These are phyloP conservation scores for Teunomyces kruisii DNA, from an alignment of 805 yeast species.

Conservation along the genomic window DNA sequence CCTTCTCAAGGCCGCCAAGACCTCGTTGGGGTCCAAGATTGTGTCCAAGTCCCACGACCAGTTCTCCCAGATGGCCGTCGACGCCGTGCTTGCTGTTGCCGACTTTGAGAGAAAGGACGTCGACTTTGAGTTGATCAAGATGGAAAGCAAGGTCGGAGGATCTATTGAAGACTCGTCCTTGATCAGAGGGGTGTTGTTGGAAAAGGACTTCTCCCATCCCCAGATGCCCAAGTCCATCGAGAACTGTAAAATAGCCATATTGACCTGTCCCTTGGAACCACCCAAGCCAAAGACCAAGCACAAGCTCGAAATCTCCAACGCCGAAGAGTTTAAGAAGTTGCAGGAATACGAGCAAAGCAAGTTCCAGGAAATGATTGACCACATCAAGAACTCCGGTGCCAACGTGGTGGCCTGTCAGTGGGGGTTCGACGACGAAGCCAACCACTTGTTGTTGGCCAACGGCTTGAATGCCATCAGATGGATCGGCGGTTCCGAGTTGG, in stretches of 20 bases:
- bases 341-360: slow-evolving; percentile 91
- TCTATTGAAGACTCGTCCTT: slow-evolving; percentile 80
- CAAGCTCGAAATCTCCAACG: slow-evolving; percentile 88
- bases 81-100: slow-evolving; percentile 88
- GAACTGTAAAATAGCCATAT: slow-evolving; percentile 87
- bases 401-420: slow-evolving; percentile 97
- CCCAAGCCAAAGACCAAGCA: slow-evolving; percentile 99
- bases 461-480: slow-evolving; percentile 95
- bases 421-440: slow-evolving; percentile 99
- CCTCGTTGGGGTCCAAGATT: slow-evolving; percentile 92
- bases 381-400: slow-evolving; percentile 88
- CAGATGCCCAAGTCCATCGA: slow-evolving; percentile 87
- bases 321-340: slow-evolving; percentile 87
- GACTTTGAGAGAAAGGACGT: slow-evolving; percentile 92
- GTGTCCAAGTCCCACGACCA: slow-evolving; percentile 91
- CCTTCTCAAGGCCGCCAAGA: slow-evolving; percentile 86
- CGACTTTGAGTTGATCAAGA: slow-evolving; percentile 92
- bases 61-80: slow-evolving; percentile 96
- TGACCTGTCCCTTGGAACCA: slow-evolving; percentile 99
- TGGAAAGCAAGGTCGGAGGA: slow-evolving; percentile 96
- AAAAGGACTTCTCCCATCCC: slow-evolving; percentile 96
- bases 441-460: slow-evolving; percentile 84
- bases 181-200: slow-evolving; percentile 89
- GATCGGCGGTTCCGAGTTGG: slow-evolving; percentile 98
- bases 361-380: slow-evolving; percentile 85